A percentile compares a stretch with the other conserved stretches of the same genome.
These are phyloP conservation scores for Populus tomentosa DNA, from an alignment of 441 rosid genomes.

Conservation along the genomic window DNA sequence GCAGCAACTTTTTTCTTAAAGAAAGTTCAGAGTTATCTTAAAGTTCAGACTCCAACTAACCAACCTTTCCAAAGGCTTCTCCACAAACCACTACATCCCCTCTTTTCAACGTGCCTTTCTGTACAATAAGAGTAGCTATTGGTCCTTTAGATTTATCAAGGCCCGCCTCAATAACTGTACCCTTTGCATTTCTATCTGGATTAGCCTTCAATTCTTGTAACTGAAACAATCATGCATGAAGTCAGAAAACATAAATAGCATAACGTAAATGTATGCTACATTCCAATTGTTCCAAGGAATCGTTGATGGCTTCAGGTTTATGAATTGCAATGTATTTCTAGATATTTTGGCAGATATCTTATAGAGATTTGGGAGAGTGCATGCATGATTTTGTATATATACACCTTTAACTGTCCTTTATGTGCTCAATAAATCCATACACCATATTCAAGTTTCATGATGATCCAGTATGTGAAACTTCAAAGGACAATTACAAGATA, in stretches of 20 bases:
- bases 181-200: slow-evolving; percentile 94
- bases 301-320: neutral
- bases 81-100: slow-evolving; percentile 96
- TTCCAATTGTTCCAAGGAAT: neutral
- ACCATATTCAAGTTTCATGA: neutral
- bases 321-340: neutral
- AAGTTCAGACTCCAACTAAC: slow-evolving; percentile 3
- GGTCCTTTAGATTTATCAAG: slow-evolving; percentile 95
- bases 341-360: neutral
- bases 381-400: neutral
- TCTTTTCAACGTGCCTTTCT: slow-evolving; percentile 86
- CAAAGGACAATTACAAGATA: neutral
- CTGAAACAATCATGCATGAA: slow-evolving; percentile 37
- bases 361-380: neutral
- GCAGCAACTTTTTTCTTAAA: neutral
- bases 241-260: neutral
- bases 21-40: neutral
- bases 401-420: neutral
- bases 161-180: slow-evolving; percentile 95
- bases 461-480: neutral
- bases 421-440: neutral
- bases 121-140: slow-evolving; percentile 84
- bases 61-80: slow-evolving; percentile 94
- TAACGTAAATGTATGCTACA: neutral
- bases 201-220: slow-evolving; percentile 97